phyloP scores from a whole-genome alignment of 2,329 filamentous ascomycete genomes.

The Hymenoscyphus repandus region DNA sequence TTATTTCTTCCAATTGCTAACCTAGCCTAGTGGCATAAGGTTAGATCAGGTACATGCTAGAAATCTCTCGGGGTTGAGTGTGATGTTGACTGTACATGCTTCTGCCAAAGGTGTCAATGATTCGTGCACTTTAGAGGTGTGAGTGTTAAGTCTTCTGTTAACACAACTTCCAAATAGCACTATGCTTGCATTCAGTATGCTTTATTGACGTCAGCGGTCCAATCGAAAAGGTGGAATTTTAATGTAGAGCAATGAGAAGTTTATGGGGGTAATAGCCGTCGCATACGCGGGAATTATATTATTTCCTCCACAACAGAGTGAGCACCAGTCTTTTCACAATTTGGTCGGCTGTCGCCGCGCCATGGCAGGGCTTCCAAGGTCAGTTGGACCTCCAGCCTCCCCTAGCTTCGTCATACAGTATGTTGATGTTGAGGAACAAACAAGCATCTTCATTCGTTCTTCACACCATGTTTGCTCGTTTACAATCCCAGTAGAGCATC shows the following conservation, averaged over 20 bases:
- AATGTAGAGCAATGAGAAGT: background rate
- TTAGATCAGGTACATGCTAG: background rate
- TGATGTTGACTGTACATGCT: too few species aligned
- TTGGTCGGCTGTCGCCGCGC: background rate
- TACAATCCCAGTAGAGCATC: background rate
- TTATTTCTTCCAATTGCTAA: background rate
- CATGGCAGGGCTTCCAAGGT: background rate
- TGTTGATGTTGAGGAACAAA: background rate
- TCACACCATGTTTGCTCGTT: conserved; percentile 1
- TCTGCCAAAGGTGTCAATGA: too few species aligned
- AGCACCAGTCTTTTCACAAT: background rate
- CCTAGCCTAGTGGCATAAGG: background rate
- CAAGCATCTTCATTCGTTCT: background rate
- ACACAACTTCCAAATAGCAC: too few species aligned
- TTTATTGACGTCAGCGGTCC: too few species aligned
- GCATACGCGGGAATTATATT: too few species aligned
- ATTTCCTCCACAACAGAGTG: too few species aligned
- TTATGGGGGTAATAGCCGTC: too few species aligned
- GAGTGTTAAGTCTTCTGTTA: too few species aligned
- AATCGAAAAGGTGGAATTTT: background rate
- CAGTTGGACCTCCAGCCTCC: background rate
- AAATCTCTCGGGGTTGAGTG: too few species aligned
- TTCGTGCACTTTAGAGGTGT: too few species aligned
- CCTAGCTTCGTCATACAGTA: background rate
- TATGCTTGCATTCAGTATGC: too few species aligned